These are phyloP conservation scores for Paraglomus brasilianum DNA, from an alignment of 192 early-diverging fungal species.

Conservation along the genomic window DNA sequence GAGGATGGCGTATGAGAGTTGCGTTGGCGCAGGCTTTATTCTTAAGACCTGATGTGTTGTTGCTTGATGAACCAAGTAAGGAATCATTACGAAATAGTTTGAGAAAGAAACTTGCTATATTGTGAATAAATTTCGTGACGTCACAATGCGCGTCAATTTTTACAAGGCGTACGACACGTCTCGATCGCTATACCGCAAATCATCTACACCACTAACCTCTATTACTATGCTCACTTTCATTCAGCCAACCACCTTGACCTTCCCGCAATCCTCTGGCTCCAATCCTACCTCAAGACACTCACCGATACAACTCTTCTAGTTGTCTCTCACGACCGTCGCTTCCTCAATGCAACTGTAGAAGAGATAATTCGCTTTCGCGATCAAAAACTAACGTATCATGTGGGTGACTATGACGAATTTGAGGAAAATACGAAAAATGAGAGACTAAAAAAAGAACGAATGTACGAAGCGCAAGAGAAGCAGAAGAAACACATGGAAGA, in stretches of 20 bases:
- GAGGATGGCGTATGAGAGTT: conserved; percentile 90
- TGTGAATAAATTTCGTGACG: not conserved
- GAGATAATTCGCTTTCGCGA: conserved; percentile 79
- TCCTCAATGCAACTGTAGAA: conserved; percentile 73
- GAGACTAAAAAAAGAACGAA: conserved; percentile 63
- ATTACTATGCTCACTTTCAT: not conserved
- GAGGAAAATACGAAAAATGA: conserved; percentile 73
- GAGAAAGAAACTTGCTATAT: not conserved
- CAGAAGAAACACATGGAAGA: conserved; percentile 72
- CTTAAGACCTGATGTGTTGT: conserved; percentile 76
- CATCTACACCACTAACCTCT: not conserved
- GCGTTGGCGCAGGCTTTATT: conserved; percentile 85
- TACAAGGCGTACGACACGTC: not conserved
- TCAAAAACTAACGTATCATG: conserved; percentile 69
- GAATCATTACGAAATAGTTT: not conserved
- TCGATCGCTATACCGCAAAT: not conserved
- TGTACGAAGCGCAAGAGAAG: conserved; percentile 62
- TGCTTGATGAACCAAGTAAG: conserved; percentile 84
- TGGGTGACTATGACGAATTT: conserved; percentile 87
- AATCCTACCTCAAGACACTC: conserved; percentile 63
- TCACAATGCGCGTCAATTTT: too few relatives aligned
- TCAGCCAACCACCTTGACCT: conserved; percentile 84
- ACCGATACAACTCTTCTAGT: conserved; percentile 72
- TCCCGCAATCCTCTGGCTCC: conserved; percentile 90
- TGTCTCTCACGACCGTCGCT: conserved; percentile 89